A percentile compares a stretch with the other conserved stretches of the same genome.
Evolutionary conservation across 495 filamentous ascomycete species (phyloP).

Genomic region (Penicillium parvum): DNA sequence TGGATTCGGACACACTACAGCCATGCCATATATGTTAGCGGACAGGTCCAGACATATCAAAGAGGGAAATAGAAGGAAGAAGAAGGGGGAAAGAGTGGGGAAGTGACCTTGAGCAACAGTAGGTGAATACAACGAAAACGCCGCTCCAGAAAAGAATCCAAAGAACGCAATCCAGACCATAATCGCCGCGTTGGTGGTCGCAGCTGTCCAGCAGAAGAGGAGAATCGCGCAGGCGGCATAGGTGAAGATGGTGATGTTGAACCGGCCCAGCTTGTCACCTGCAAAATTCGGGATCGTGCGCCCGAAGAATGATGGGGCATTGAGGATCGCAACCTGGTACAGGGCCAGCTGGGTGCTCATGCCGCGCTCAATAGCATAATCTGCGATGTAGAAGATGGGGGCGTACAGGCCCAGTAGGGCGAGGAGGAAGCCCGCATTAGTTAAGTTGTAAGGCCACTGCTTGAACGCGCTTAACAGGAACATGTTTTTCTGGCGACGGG

Average conservation of each 20-base stretch:
- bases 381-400: slow-evolving; percentile 54
- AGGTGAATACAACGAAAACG: slow-evolving; percentile 43
- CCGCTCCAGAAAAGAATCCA: slow-evolving; percentile 60
- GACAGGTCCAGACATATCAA: not conserved
- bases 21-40: not conserved
- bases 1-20: not conserved
- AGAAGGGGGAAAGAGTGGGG: not conserved
- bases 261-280: slow-evolving; percentile 6
- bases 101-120: not conserved
- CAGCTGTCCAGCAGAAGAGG: slow-evolving; percentile 8
- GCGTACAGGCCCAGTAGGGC: slow-evolving; percentile 45
- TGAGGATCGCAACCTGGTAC: slow-evolving; percentile 24
- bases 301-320: slow-evolving; percentile 20
- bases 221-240: not conserved
- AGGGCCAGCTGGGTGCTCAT: slow-evolving; percentile 42
- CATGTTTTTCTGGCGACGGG: slow-evolving; percentile 2
- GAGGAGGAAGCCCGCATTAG: not conserved
- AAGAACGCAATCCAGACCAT: slow-evolving; percentile 56
- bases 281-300: slow-evolving; percentile 14
- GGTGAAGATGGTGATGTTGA: slow-evolving; percentile 3
- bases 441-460: not conserved
- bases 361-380: slow-evolving; percentile 47
- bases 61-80: not conserved
- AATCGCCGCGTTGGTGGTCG: slow-evolving; percentile 42
- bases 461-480: slow-evolving; percentile 1